Percentiles rank a stretch among this genome's conserved stretches.
Conservation (phyloP, 495 filamentous ascomycete species). For the Aspergillus avenaceus region DNA sequence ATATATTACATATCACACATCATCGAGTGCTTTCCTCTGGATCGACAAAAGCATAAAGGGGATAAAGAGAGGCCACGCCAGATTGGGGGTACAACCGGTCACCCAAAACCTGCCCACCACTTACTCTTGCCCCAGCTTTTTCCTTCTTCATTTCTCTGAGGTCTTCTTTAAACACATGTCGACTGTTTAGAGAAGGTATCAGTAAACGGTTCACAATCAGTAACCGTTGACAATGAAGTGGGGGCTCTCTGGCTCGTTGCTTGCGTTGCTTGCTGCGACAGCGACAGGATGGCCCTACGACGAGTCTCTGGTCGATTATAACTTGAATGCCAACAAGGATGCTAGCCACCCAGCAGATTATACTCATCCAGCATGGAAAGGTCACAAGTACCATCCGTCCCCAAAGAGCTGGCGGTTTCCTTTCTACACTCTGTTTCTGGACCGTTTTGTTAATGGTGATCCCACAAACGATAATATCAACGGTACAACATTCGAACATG, state of each 20-base stretch:
- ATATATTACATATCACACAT: not conserved
- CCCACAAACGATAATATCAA: constrained; percentile 70
- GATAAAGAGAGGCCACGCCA: not conserved
- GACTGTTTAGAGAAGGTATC: constrained; percentile 13
- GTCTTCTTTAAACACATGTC: constrained; percentile 19
- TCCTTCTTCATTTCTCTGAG: not conserved
- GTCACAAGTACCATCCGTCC: constrained; percentile 53
- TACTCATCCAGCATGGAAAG: constrained; percentile 50
- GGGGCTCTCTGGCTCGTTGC: constrained; percentile 20
- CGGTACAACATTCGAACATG: constrained; percentile 65
- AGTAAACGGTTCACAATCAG: constrained; percentile 4
- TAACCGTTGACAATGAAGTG: constrained; percentile 31
- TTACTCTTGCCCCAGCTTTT: not conserved
- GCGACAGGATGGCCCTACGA: constrained; percentile 51
- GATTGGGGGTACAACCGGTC: not conserved
- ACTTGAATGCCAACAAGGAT: constrained; percentile 60
- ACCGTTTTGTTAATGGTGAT: constrained; percentile 70
- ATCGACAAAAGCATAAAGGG: constrained; percentile 6
- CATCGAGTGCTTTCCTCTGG: not conserved
- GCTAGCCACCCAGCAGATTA: constrained; percentile 59
- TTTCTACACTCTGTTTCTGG: constrained; percentile 66
- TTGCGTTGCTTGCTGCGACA: constrained; percentile 26
- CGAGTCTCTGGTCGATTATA: constrained; percentile 48
- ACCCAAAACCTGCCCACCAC: not conserved
- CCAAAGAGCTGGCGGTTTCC: constrained; percentile 69